Evolutionary conservation across 1,284 basidiomycete genomes (phyloP).

Genomic region (Malassezia vespertilionis): DNA sequence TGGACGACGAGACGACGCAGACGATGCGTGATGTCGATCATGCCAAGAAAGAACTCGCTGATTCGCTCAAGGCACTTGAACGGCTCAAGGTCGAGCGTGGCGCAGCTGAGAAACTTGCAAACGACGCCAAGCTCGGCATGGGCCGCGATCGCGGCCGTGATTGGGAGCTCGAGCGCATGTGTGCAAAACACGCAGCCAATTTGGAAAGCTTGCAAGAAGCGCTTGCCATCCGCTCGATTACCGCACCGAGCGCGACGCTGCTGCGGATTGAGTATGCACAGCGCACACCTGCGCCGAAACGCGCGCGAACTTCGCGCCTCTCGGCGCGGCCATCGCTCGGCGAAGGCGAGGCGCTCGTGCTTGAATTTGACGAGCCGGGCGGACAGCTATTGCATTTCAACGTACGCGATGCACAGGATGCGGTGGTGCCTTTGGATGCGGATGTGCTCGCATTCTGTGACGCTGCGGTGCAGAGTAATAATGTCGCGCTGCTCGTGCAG

Average conservation of each 20-base stretch:
- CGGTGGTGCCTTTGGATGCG: neutral
- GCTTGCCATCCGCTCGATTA: conserved; percentile 4
- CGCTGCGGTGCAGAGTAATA: conserved; percentile 7
- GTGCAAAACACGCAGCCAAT: conserved; percentile 17
- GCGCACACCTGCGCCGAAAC: neutral
- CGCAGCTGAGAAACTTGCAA: conserved; percentile 32
- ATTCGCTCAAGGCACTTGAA: conserved; percentile 26
- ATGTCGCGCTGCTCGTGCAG: conserved; percentile 11
- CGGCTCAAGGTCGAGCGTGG: conserved; percentile 32
- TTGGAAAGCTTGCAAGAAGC: conserved; percentile 9
- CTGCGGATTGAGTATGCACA: conserved; percentile 5
- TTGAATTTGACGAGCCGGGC: conserved; percentile 12
- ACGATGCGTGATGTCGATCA: conserved; percentile 25
- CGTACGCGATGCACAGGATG: conserved; percentile 2
- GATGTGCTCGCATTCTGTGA: neutral
- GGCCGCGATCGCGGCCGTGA: conserved; percentile 32
- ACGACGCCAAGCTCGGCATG: conserved; percentile 33
- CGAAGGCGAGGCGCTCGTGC: neutral
- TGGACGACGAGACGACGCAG: conserved; percentile 27
- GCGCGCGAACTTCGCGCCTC: neutral
- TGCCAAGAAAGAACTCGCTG: conserved; percentile 32
- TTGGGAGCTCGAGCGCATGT: conserved; percentile 31
- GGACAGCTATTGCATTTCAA: conserved; percentile 1
- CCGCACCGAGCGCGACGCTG: conserved; percentile 3
- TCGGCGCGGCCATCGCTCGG: neutral